Evolutionary conservation across 305 asterid species (phyloP).

Genomic region (Fraxinus sp.): DNA sequence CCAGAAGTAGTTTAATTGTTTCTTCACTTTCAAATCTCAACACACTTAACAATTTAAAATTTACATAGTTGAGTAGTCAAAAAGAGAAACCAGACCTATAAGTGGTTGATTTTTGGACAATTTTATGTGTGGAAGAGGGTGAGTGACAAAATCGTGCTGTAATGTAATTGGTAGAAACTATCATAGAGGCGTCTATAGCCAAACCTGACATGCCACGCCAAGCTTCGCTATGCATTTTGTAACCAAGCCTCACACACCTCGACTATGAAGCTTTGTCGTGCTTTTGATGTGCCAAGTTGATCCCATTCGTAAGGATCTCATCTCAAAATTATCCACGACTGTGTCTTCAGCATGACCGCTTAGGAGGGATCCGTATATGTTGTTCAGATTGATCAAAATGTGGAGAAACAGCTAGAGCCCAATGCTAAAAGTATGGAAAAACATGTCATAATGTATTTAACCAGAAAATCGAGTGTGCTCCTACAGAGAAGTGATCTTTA

Average conservation of each 20-base stretch:
- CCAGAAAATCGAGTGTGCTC: no score
- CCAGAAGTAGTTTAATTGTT: neutral
- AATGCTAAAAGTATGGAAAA: no score
- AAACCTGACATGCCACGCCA: neutral
- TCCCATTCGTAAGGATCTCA: no score
- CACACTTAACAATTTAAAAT: neutral
- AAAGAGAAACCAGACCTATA: neutral
- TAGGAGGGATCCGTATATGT: no score
- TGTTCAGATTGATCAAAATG: no score
- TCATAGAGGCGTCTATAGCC: no score
- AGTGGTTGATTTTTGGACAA: neutral
- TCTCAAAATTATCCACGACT: no score
- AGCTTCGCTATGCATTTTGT: no score
- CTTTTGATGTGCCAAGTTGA: neutral
- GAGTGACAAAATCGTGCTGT: neutral
- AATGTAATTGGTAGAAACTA: neutral
- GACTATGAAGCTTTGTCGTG: neutral
- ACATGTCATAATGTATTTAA: no score
- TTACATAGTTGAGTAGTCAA: neutral
- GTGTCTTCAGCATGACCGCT: no score
- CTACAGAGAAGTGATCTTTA: no score
- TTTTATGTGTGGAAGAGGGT: neutral
- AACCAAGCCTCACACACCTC: neutral
- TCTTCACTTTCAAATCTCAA: neutral
- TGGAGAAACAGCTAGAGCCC: no score